phyloP scores from a whole-genome alignment of 768 basidiomycete species.

The Termitomyces sp. region DNA sequence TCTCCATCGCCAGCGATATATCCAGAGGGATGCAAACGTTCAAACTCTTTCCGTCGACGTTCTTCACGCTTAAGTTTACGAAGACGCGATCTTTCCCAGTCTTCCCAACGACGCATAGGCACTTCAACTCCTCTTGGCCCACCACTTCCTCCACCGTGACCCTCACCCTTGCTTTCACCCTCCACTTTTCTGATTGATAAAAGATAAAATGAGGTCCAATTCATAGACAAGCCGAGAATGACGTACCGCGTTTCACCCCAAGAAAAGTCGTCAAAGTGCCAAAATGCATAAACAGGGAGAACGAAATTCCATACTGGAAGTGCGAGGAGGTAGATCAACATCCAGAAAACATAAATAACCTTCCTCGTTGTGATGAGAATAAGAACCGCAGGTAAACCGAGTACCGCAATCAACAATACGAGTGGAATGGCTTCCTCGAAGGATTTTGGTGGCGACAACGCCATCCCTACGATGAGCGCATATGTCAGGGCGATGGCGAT shows the following conservation, averaged over 20 bases:
- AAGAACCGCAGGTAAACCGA: constrained; percentile 89
- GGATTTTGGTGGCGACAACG: constrained; percentile 71
- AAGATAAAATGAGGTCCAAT: constrained; percentile 14
- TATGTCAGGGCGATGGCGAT: constrained; percentile 92
- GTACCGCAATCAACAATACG: constrained; percentile 82
- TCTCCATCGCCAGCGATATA: constrained; percentile 63
- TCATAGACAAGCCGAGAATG: not conserved
- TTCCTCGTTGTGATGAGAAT: constrained; percentile 95
- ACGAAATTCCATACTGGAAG: constrained; percentile 97
- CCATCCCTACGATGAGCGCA: constrained; percentile 78
- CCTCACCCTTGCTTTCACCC: constrained; percentile 80
- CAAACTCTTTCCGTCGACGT: constrained; percentile 75
- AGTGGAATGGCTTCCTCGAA: constrained; percentile 96
- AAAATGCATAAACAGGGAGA: constrained; percentile 93
- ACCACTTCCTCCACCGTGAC: constrained; percentile 67
- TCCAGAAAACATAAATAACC: constrained; percentile 96
- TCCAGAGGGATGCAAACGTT: constrained; percentile 70
- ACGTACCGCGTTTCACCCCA: constrained; percentile 97
- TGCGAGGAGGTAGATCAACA: constrained; percentile 90
- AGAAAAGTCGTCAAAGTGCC: constrained; percentile 99
- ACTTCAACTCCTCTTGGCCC: constrained; percentile 55
- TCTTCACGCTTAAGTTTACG: constrained; percentile 90
- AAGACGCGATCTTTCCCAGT: constrained; percentile 95
- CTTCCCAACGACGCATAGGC: constrained; percentile 98
- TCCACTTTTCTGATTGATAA: constrained; percentile 74